Base-by-base conservation (phyloP, 805 yeast genomes). In the Monosporozyma unispora region DNA sequence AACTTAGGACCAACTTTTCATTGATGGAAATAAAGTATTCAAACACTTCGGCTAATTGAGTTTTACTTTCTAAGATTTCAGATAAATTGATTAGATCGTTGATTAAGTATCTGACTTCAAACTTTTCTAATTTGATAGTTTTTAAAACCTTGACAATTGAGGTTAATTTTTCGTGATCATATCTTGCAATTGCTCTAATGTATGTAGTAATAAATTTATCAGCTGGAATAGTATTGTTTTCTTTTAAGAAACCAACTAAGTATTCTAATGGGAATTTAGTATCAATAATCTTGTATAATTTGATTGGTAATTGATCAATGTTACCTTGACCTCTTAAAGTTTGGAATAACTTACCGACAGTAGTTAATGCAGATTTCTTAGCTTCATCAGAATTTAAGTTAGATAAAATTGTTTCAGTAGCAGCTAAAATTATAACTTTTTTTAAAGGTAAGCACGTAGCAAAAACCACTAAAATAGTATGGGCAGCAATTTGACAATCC, bases 401-500 rank as follows among this genome's bases (percentile, higher is more conserved):
- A 11, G 72, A 54, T 31, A 80, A 66, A 23, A 85, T 75, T 1
- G 85, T 79, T 52, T 76, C 79, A 31, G 78, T 72, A 1, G 86
- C 78, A 5, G 89, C 88, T 46, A 75, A 67, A 16, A 80, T 67
- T 14, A 85, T 77, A 12, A 74, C 71, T 29, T 61, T 63, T 33
- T 58, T 74, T 39, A 93, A 72, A 6, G 87, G 84, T 45, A 82
- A 75, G 44, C 91, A 83, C 3, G 91, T 74, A 5, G 84, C 77
- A 47, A 90, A 70, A 2, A 91, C 96, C 0, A 91, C 78, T 22
- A 91, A 63, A 12, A 89, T 72, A 45, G 96, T 85, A 64, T 87
- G 91, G 1, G 91, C 88, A 18, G 96, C 83, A 51, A 87, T 75
- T 63, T 86, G 93, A 46, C 82, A 75, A 58, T 87, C 95, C 37